A percentile compares a stretch with the other conserved stretches of the same genome.
These are phyloP conservation scores for Starmerella gropengiesseri DNA, from an alignment of 805 yeast genomes.

Conservation along the genomic window DNA sequence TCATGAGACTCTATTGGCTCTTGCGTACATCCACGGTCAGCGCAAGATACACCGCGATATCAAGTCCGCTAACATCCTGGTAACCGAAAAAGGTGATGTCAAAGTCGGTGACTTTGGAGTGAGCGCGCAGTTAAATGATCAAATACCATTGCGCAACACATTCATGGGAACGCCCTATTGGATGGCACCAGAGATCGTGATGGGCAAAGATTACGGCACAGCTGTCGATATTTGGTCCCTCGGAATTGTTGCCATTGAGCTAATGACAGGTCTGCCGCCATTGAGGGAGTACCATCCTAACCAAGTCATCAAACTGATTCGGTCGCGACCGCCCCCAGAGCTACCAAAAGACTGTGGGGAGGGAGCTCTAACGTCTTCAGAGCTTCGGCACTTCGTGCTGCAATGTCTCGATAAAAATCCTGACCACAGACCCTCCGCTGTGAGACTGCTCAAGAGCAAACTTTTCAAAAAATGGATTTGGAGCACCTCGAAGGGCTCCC, in stretches of 20 bases:
- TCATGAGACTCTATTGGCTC: slow-evolving; percentile 55
- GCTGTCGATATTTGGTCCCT: slow-evolving; percentile 94
- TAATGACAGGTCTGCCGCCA: slow-evolving; percentile 77
- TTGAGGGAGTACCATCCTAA: slow-evolving; percentile 59
- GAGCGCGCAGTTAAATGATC: slow-evolving; percentile 61
- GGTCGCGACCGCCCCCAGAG: slow-evolving; percentile 52
- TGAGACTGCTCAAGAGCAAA: no score
- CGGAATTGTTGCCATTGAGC: slow-evolving; percentile 84
- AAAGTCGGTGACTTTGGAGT: slow-evolving; percentile 93
- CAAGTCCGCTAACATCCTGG: slow-evolving; percentile 76
- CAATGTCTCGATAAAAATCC: no score
- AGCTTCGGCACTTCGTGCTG: slow-evolving; percentile 45
- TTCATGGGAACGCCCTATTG: slow-evolving; percentile 94
- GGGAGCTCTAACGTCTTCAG: slow-evolving; percentile 12
- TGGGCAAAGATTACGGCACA: slow-evolving; percentile 57
- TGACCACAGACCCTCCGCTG: no score
- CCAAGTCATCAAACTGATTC: slow-evolving; percentile 63
- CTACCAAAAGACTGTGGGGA: slow-evolving; percentile 24
- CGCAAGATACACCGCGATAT: slow-evolving; percentile 79
- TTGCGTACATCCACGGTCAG: slow-evolving; percentile 64
- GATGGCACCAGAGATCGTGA: slow-evolving; percentile 98
- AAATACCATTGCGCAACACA: slow-evolving; percentile 47
- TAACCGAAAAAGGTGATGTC: slow-evolving; percentile 57
- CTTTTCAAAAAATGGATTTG: no score
- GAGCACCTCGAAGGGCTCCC: no score